These are phyloP conservation scores for Ustilago tritici DNA, from an alignment of 1,284 basidiomycete genomes.

Conservation along the genomic window DNA sequence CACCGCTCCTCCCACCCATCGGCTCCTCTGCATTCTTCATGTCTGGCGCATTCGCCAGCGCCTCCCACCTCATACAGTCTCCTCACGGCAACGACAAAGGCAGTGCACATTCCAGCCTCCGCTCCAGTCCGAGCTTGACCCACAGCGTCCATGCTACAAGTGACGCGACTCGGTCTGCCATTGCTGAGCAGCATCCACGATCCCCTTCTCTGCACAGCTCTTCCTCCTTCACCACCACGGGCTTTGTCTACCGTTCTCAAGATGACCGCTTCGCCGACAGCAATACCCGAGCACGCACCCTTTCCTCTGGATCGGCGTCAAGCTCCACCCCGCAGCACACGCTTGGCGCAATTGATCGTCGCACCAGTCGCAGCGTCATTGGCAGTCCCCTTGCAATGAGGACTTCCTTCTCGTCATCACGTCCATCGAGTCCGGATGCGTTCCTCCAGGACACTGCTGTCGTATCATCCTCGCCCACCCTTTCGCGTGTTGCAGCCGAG, in stretches of 20 bases:
- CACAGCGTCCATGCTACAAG: conserved; percentile 6
- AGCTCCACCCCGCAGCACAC: conserved; percentile 10
- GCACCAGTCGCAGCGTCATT: conserved; percentile 12
- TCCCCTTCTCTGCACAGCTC: conserved; percentile 34
- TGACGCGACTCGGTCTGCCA: conserved; percentile 9
- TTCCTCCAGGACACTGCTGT: not conserved
- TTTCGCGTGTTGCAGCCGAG: conserved; percentile 1
- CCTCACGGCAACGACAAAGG: conserved; percentile 12
- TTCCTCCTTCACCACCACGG: conserved; percentile 18
- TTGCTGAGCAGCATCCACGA: conserved; percentile 29
- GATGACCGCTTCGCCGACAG: conserved; percentile 11
- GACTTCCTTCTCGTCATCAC: conserved; percentile 9
- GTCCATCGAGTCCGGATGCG: conserved; percentile 15
- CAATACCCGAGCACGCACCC: conserved; percentile 7
- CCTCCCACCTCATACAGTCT: conserved; percentile 2
- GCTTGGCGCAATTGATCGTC: conserved; percentile 9
- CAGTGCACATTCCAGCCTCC: conserved; percentile 19
- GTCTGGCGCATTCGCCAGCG: conserved; percentile 6
- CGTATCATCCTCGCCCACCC: not conserved
- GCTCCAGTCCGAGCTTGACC: conserved; percentile 23
- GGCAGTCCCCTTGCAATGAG: conserved; percentile 23
- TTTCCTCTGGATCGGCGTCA: conserved; percentile 13
- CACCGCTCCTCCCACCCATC: conserved; percentile 25
- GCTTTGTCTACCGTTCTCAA: conserved; percentile 10
- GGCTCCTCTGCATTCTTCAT: conserved; percentile 17